These are phyloP conservation scores for Sideroxylon spinosum DNA, from an alignment of 179 eudicot genomes.

Conservation along the genomic window DNA sequence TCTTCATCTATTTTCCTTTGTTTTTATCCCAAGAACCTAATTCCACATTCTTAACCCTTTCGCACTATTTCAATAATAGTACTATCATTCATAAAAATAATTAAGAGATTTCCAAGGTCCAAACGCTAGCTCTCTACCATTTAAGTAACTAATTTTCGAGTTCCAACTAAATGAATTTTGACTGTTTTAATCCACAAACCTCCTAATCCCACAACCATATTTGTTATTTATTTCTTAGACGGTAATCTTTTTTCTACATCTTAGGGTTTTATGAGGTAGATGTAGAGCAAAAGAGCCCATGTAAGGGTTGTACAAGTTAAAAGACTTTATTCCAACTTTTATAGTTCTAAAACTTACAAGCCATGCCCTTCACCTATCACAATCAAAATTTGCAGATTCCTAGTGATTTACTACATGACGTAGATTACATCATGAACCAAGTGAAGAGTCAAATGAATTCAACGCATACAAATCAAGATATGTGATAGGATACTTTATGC, in stretches of 20 bases:
- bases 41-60: neutral
- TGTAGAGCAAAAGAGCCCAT: neutral
- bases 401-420: neutral
- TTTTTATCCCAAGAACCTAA: neutral
- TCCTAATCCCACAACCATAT: neutral
- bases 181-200: neutral
- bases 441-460: neutral
- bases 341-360: neutral
- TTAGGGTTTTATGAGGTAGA: neutral
- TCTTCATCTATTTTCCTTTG: neutral
- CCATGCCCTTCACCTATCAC: neutral
- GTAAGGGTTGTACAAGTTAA: neutral
- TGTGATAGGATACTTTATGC: neutral
- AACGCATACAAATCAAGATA: neutral
- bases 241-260: neutral
- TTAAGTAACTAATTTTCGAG: too few relatives aligned
- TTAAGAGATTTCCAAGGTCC: neutral
- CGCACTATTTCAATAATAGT: neutral
- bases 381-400: constrained; percentile 9
- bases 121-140: neutral
- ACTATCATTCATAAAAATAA: too few relatives aligned
- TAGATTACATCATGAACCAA: neutral
- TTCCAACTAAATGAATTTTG: too few relatives aligned
- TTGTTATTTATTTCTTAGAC: neutral
- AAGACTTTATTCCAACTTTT: neutral